These are phyloP conservation scores for Dendrocalamus sinicus DNA, from an alignment of 176 grass and related monocot genomes.

Conservation along the genomic window DNA sequence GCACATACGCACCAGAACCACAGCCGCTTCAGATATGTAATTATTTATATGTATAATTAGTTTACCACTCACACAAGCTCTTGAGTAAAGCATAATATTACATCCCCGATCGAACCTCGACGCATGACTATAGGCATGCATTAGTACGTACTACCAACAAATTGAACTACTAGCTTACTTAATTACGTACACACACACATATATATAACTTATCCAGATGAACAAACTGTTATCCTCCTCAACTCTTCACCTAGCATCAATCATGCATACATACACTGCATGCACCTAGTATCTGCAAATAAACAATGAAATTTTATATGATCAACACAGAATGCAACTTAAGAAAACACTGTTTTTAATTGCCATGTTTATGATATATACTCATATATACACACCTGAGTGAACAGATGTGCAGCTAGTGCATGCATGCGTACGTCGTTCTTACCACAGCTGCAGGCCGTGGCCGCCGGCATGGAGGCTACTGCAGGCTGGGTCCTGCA, in stretches of 20 bases:
- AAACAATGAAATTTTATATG: not conserved
- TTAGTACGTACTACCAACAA: not conserved
- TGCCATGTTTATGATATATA: not conserved
- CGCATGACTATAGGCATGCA: not conserved
- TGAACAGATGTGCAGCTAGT: conserved; percentile 43
- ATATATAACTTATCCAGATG: not conserved
- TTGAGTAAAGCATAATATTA: not conserved
- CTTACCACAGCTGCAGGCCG: conserved; percentile 83
- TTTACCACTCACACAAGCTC: not conserved
- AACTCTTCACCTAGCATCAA: not conserved
- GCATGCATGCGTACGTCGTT: conserved; percentile 15
- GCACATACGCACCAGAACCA: not conserved
- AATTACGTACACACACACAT: not conserved
- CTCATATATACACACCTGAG: conserved; percentile 34
- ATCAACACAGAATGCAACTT: not conserved
- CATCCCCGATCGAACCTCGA: not conserved
- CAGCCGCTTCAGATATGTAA: not conserved
- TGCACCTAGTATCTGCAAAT: not conserved
- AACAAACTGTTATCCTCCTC: not conserved
- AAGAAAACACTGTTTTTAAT: not conserved
- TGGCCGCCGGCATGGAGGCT: conserved; percentile 58
- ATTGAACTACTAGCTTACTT: not conserved
- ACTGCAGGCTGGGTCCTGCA: conserved; percentile 65
- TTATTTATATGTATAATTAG: not conserved
- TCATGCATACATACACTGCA: not conserved